These are phyloP conservation scores for Trypanosomatidae sp. DNA, from an alignment of 208 protist genomes.

Conservation along the genomic window DNA sequence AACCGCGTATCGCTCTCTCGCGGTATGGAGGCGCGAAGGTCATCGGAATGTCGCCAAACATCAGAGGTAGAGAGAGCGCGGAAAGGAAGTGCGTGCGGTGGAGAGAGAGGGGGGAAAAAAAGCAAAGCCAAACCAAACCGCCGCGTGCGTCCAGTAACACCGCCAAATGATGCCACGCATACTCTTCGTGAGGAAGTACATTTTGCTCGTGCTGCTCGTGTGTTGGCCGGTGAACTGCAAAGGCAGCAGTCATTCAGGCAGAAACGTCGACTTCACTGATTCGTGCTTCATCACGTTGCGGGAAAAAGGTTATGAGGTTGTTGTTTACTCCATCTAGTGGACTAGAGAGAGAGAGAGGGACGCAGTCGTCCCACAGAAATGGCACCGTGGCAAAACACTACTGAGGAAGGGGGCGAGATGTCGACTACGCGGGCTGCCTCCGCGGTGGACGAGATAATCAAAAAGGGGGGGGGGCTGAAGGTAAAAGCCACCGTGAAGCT, in stretches of 20 bases:
- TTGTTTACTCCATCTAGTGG: not conserved
- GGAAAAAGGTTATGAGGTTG: not conserved
- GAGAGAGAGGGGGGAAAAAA: not conserved
- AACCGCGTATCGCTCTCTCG: not conserved
- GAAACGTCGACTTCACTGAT: not conserved
- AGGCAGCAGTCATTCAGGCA: not conserved
- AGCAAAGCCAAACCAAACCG: not conserved
- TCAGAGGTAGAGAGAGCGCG: not conserved
- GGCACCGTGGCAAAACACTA: not conserved
- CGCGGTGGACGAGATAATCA: not conserved
- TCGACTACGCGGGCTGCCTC: not conserved
- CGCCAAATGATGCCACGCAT: not conserved
- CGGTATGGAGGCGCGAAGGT: not conserved
- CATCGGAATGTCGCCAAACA: not conserved
- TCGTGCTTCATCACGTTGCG: not conserved
- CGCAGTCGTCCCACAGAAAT: not conserved
- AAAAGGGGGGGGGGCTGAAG: not conserved
- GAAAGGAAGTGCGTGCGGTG: not conserved
- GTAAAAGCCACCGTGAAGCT: not conserved
- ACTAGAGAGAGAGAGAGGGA: not conserved
- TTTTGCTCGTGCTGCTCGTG: not conserved
- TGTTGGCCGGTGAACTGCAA: not conserved
- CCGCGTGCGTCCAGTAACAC: not conserved
- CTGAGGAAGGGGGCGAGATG: not conserved
- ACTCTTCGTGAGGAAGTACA: not conserved